These are phyloP conservation scores for Nidularia pulvinata DNA, from an alignment of 768 basidiomycete genomes.

Conservation along the genomic window DNA sequence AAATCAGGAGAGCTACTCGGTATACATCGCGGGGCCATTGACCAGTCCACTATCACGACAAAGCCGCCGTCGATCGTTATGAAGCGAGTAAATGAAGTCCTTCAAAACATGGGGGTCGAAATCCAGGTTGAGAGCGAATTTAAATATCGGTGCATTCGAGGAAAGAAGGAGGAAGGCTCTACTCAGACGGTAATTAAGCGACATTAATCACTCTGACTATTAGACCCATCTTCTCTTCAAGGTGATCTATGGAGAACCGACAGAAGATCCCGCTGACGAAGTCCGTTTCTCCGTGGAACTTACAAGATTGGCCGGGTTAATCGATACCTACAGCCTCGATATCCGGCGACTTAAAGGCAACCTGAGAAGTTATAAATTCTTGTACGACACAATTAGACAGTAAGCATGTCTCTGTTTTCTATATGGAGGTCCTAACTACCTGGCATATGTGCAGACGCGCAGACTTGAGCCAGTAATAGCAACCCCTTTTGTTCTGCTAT, in stretches of 20 bases:
- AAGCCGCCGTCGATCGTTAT: constrained; percentile 77
- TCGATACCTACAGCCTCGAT: constrained; percentile 85
- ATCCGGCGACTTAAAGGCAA: constrained; percentile 88
- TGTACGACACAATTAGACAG: constrained; percentile 62
- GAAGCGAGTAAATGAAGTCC: constrained; percentile 63
- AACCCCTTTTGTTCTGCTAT: too few species aligned
- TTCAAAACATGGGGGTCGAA: constrained; percentile 82
- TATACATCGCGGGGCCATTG: constrained; percentile 85
- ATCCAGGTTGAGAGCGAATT: constrained; percentile 80
- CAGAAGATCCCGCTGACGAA: constrained; percentile 84
- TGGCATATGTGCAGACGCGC: too few species aligned
- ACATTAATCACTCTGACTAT: background rate
- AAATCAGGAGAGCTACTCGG: constrained; percentile 10
- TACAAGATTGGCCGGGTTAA: constrained; percentile 80
- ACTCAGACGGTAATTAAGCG: background rate
- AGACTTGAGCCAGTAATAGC: too few species aligned
- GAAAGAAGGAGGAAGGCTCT: constrained; percentile 32
- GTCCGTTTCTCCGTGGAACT: constrained; percentile 93
- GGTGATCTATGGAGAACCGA: constrained; percentile 54
- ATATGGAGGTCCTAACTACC: too few species aligned
- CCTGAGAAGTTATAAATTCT: constrained; percentile 80
- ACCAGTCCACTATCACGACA: constrained; percentile 82
- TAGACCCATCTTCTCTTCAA: constrained; percentile 4
- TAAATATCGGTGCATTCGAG: constrained; percentile 77
- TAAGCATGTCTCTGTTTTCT: constrained; percentile 8